Percentiles rank a stretch among this genome's conserved stretches.
Evolutionary conservation across 768 basidiomycete genomes (phyloP).

Genomic region (Lentinula sp.): DNA sequence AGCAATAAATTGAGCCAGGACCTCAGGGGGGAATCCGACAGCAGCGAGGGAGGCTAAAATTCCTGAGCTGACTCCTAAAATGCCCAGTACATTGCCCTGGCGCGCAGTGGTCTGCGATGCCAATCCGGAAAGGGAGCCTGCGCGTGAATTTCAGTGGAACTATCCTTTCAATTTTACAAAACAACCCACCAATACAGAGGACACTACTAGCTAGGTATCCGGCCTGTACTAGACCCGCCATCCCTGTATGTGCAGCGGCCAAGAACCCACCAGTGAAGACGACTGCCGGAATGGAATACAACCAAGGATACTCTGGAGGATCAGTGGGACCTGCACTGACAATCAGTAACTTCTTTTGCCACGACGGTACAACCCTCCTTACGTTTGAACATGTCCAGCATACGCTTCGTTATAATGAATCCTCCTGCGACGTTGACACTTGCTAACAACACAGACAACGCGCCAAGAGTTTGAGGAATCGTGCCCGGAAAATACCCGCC

Average conservation of each 20-base stretch:
- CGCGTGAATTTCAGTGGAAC: conserved; percentile 1
- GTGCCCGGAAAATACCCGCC: conserved; percentile 81
- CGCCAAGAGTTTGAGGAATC: conserved; percentile 73
- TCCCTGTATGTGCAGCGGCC: conserved; percentile 76
- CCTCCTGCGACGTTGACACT: conserved; percentile 87
- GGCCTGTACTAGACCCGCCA: conserved; percentile 82
- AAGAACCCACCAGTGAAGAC: conserved; percentile 83
- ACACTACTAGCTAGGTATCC: conserved; percentile 82
- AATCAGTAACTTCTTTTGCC: neutral
- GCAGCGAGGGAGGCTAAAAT: conserved; percentile 77
- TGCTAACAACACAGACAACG: conserved; percentile 79
- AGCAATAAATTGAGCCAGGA: conserved; percentile 72
- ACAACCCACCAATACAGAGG: conserved; percentile 67
- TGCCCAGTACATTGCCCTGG: conserved; percentile 84
- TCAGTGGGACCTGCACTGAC: conserved; percentile 60
- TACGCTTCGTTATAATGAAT: conserved; percentile 85
- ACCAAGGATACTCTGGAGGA: conserved; percentile 83
- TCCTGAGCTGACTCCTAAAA: conserved; percentile 79
- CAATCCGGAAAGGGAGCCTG: conserved; percentile 76
- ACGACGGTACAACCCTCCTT: neutral
- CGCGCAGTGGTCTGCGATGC: conserved; percentile 77
- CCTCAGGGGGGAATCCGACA: conserved; percentile 73
- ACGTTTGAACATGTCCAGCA: conserved; percentile 94
- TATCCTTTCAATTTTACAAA: neutral
- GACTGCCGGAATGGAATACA: conserved; percentile 74